Percentiles rank a stretch among this genome's conserved stretches.
phyloP scores from a whole-genome alignment of 108 stramenopile species.

The Seminavis robusta region DNA sequence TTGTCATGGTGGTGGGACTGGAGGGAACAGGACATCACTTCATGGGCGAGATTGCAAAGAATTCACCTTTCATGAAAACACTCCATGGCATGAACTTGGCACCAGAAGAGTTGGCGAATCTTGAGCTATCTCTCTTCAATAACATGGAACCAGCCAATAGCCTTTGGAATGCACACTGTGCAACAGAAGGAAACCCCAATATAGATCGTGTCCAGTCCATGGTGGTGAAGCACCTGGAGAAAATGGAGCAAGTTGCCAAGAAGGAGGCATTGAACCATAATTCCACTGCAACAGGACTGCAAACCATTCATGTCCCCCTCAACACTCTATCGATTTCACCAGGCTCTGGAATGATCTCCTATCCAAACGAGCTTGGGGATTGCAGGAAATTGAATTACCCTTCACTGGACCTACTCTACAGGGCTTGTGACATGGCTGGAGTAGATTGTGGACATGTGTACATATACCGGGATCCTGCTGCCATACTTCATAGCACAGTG shows the following conservation, averaged over 20 bases:
- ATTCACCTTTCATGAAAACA: neutral
- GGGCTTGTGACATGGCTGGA: constrained; percentile 12
- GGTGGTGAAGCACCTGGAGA: neutral
- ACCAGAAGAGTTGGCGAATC: neutral
- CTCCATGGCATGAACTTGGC: neutral
- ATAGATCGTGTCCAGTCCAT: neutral
- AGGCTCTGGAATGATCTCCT: constrained; percentile 8
- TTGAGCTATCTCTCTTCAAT: no score
- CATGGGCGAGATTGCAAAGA: neutral
- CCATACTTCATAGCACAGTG: constrained; percentile 13
- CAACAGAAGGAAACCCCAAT: neutral
- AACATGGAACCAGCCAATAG: neutral
- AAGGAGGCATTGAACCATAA: neutral
- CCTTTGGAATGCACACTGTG: neutral
- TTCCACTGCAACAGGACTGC: no score
- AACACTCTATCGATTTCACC: neutral
- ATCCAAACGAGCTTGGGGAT: constrained; percentile 11
- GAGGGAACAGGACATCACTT: constrained; percentile 32
- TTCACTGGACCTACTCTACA: constrained; percentile 14
- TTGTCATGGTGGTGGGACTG: constrained; percentile 19
- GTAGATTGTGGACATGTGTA: constrained; percentile 24
- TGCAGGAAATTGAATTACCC: constrained; percentile 18
- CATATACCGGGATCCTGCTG: constrained; percentile 17
- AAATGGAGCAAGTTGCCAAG: neutral
- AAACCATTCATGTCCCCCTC: neutral